phyloP scores from a whole-genome alignment of 495 filamentous ascomycete genomes.

The Parmelia sp. region DNA sequence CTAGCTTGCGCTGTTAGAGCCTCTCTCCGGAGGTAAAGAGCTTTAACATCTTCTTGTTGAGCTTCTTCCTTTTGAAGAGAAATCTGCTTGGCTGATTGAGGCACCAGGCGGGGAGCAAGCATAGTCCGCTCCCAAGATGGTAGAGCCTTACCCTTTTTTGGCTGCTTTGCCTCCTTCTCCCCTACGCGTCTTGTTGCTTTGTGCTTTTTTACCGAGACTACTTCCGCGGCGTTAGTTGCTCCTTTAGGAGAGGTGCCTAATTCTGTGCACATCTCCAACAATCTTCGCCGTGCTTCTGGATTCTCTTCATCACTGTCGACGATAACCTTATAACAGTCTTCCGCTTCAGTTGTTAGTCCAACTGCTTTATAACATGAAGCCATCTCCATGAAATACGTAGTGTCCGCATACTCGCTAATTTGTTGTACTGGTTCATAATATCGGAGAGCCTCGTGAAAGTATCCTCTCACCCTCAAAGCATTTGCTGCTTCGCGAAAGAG shows the following conservation, averaged over 20 bases:
- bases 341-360: conserved; percentile 59
- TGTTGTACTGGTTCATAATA: conserved; percentile 67
- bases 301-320: conserved; percentile 61
- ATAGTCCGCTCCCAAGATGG: conserved; percentile 4
- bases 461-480: conserved; percentile 51
- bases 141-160: conserved; percentile 3
- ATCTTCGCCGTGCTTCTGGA: conserved; percentile 63
- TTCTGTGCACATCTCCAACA: conserved; percentile 75
- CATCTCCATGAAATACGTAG: conserved; percentile 60
- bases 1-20: conserved; percentile 46
- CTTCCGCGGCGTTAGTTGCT: background rate
- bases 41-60: conserved; percentile 47
- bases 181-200: conserved; percentile 11
- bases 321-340: conserved; percentile 65
- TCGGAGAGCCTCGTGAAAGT: conserved; percentile 57
- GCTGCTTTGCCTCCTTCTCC: conserved; percentile 6
- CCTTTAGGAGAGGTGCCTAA: conserved; percentile 45
- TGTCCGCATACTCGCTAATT: conserved; percentile 52
- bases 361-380: conserved; percentile 63
- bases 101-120: conserved; percentile 22
- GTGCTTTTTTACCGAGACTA: conserved; percentile 11
- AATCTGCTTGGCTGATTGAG: conserved; percentile 17
- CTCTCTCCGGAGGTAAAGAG: conserved; percentile 50
- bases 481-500: conserved; percentile 69
- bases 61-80: conserved; percentile 36